Percentiles rank a stretch among this genome's conserved stretches.
These are phyloP conservation scores for Funneliformis geosporum DNA, from an alignment of 192 early-diverging fungal genomes.

Conservation along the genomic window DNA sequence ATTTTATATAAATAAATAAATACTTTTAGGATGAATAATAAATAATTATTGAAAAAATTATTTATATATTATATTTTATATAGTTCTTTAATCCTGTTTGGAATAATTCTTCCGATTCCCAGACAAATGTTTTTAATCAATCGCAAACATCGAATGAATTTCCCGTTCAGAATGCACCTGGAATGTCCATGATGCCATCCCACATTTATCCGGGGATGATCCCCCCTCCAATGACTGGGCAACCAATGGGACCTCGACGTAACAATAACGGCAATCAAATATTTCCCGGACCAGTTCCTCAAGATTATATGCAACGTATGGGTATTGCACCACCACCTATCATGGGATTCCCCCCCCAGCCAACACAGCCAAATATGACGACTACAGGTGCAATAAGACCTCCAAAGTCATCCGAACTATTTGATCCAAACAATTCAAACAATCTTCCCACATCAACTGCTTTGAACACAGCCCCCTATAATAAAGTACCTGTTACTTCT, in stretches of 20 bases:
- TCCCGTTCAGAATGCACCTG: neutral
- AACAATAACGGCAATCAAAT: constrained; percentile 20
- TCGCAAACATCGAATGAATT: neutral
- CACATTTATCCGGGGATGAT: constrained; percentile 7
- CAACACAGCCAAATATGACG: neutral
- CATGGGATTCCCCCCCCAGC: constrained; percentile 3
- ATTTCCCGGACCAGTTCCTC: constrained; percentile 1
- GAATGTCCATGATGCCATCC: constrained; percentile 10
- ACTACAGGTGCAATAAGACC: constrained; percentile 16
- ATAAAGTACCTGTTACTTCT: neutral
- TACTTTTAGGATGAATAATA: too few relatives aligned
- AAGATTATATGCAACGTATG: constrained; percentile 13
- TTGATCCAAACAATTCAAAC: constrained; percentile 23
- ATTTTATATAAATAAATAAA: neutral
- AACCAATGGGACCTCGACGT: constrained; percentile 4
- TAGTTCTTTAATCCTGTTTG: constrained; percentile 22
- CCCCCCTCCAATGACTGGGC: neutral
- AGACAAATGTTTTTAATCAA: constrained; percentile 16
- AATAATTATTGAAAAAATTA: too few relatives aligned
- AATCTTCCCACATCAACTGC: neutral
- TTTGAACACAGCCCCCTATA: neutral
- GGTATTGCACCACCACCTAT: neutral
- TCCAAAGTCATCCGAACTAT: constrained; percentile 28
- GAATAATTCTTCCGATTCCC: constrained; percentile 14
- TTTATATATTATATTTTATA: neutral